phyloP scores from a whole-genome alignment of 305 asterid species.

The Coffea humblotiana region DNA sequence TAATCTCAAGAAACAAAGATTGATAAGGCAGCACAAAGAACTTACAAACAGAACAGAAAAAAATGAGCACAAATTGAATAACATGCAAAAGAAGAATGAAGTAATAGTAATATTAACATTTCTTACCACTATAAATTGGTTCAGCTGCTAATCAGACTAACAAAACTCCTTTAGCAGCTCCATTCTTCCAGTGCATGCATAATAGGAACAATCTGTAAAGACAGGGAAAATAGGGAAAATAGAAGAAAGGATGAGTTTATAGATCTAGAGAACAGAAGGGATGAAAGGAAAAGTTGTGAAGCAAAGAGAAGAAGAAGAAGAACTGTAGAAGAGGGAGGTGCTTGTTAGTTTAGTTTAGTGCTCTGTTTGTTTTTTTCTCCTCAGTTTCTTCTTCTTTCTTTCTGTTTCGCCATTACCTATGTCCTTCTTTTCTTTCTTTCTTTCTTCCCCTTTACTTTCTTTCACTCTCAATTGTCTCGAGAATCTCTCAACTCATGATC shows the following conservation, averaged over 20 bases:
- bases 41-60: not conserved
- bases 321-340: not conserved
- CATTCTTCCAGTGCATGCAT: slow-evolving; percentile 4
- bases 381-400: slow-evolving; percentile 39
- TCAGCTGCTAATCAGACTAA: slow-evolving; percentile 4
- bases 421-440: slow-evolving; percentile 26
- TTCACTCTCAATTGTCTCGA: slow-evolving; percentile 8
- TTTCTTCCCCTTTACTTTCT: slow-evolving; percentile 26
- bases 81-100: slow-evolving; percentile 13
- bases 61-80: not conserved
- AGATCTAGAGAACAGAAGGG: slow-evolving; percentile 21
- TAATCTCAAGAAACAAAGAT: not conserved
- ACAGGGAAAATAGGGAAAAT: slow-evolving; percentile 7
- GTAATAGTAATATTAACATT: not conserved
- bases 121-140: slow-evolving; percentile 10
- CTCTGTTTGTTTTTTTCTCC: slow-evolving; percentile 2
- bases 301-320: slow-evolving; percentile 26
- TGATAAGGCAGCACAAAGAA: not conserved
- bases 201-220: not conserved
- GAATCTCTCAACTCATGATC: slow-evolving; percentile 25
- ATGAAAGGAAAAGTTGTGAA: slow-evolving; percentile 34
- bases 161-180: slow-evolving; percentile 18
- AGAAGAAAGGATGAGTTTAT: not conserved
- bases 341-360: not conserved
- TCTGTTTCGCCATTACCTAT: slow-evolving; percentile 78